A percentile compares a stretch with the other conserved stretches of the same genome.
phyloP scores from a whole-genome alignment of 192 early-diverging fungal genomes.

The Linnemannia exigua region DNA sequence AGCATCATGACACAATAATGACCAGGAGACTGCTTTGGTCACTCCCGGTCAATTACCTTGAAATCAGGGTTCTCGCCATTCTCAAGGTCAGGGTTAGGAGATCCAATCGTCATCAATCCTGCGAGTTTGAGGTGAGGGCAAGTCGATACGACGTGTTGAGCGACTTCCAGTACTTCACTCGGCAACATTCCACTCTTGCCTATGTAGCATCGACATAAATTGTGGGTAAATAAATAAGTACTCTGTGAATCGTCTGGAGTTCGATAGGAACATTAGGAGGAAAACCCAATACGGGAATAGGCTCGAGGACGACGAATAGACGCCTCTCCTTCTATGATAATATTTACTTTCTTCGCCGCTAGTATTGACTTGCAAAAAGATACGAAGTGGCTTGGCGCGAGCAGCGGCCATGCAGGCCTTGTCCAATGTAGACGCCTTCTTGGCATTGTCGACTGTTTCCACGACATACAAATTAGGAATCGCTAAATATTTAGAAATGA shows the following conservation, averaged over 20 bases:
- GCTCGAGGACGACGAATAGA: neutral
- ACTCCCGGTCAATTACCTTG: slow-evolving; percentile 59
- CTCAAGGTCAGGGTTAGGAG: slow-evolving; percentile 65
- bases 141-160: slow-evolving; percentile 70
- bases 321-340: neutral
- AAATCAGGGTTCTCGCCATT: slow-evolving; percentile 82
- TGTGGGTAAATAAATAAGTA: neutral
- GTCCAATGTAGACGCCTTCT: slow-evolving; percentile 87
- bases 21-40: neutral
- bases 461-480: slow-evolving; percentile 93
- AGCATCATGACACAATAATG: neutral
- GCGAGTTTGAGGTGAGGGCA: slow-evolving; percentile 79
- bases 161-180: slow-evolving; percentile 66
- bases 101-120: slow-evolving; percentile 98
- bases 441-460: slow-evolving; percentile 90
- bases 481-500: slow-evolving; percentile 30
- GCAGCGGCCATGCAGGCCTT: slow-evolving; percentile 75
- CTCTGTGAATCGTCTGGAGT: too few relatives aligned
- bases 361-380: slow-evolving; percentile 97
- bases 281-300: too few relatives aligned
- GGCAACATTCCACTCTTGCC: slow-evolving; percentile 86
- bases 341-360: slow-evolving; percentile 85
- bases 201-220: slow-evolving; percentile 44
- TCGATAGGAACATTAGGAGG: slow-evolving; percentile 2
- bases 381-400: slow-evolving; percentile 69